These are phyloP conservation scores for Rosa persica DNA, from an alignment of 306 rosid genomes.

Conservation along the genomic window DNA sequence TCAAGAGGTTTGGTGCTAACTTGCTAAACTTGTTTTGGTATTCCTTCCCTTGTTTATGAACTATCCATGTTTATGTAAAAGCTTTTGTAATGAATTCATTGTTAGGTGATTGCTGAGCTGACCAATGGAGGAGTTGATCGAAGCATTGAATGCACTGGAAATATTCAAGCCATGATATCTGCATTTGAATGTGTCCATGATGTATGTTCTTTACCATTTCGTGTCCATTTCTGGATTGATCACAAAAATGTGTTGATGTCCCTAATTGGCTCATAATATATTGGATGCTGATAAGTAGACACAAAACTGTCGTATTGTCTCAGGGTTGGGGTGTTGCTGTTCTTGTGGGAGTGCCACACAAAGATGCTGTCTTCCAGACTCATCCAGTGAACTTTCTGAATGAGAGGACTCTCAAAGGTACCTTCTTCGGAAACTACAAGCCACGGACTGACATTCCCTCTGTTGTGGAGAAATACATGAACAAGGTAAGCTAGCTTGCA, in stretches of 20 bases:
- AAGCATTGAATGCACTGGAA: constrained; percentile 71
- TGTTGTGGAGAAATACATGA: constrained; percentile 24
- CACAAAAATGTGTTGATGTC: too few species aligned
- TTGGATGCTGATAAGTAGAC: not conserved
- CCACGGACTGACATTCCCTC: constrained; percentile 28
- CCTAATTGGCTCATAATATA: not conserved
- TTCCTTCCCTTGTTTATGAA: not conserved
- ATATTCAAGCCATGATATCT: constrained; percentile 26
- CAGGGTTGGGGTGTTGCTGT: constrained; percentile 58
- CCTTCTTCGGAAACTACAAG: constrained; percentile 37
- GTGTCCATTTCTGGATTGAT: not conserved
- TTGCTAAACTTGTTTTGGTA: not conserved
- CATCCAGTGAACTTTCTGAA: constrained; percentile 35
- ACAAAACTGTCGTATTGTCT: not conserved
- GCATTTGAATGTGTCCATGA: constrained; percentile 44
- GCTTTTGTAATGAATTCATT: not conserved
- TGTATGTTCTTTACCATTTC: constrained; percentile 15
- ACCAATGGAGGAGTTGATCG: constrained; percentile 70
- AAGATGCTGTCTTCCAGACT: constrained; percentile 27
- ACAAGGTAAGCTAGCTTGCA: constrained; percentile 36
- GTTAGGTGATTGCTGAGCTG: constrained; percentile 59
- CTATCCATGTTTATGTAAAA: not conserved
- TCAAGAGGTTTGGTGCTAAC: constrained; percentile 46
- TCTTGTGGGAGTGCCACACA: constrained; percentile 25
- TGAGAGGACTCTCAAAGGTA: constrained; percentile 44